A percentile compares a stretch with the other conserved stretches of the same genome.
Evolutionary conservation across 2,329 filamentous ascomycete genomes (phyloP).

Genomic region (Sclerotinia subarctica): DNA sequence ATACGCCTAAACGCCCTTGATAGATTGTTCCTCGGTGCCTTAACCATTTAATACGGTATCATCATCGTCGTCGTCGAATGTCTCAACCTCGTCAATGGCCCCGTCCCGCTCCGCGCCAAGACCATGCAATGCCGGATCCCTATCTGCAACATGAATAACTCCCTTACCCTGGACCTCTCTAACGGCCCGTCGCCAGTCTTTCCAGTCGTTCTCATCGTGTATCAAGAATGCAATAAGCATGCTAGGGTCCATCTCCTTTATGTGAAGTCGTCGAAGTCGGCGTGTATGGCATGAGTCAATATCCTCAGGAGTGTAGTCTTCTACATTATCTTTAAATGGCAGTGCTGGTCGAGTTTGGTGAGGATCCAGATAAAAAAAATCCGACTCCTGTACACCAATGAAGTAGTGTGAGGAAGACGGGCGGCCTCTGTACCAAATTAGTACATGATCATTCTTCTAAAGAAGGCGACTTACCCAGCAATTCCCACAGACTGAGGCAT

Average conservation of each 20-base stretch:
- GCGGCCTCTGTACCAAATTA: constrained; percentile 61
- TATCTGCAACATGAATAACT: constrained; percentile 79
- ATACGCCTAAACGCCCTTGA: neutral
- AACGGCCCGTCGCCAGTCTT: constrained; percentile 73
- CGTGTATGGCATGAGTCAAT: constrained; percentile 83
- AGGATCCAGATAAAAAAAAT: constrained; percentile 93
- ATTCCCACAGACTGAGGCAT: constrained; percentile 94
- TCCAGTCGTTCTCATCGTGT: constrained; percentile 76
- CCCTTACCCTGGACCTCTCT: constrained; percentile 74
- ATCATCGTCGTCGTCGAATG: constrained; percentile 63
- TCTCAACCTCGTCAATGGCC: constrained; percentile 87
- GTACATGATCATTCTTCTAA: constrained; percentile 13
- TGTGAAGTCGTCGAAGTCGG: constrained; percentile 74
- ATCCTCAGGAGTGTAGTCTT: constrained; percentile 66
- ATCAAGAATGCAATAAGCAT: constrained; percentile 97
- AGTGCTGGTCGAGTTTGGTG: constrained; percentile 79
- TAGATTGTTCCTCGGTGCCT: neutral
- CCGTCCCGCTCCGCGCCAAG: constrained; percentile 59
- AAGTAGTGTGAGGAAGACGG: constrained; percentile 79
- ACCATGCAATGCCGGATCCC: constrained; percentile 57
- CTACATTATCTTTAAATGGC: constrained; percentile 56
- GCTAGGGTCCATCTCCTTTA: constrained; percentile 94
- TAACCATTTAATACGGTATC: constrained; percentile 40
- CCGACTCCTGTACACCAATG: constrained; percentile 67
- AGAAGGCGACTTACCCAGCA: constrained; percentile 63